A percentile compares a stretch with the other conserved stretches of the same genome.
These are phyloP conservation scores for Lactuca sativa DNA, from an alignment of 129 eudicot genomes.

Conservation along the genomic window DNA sequence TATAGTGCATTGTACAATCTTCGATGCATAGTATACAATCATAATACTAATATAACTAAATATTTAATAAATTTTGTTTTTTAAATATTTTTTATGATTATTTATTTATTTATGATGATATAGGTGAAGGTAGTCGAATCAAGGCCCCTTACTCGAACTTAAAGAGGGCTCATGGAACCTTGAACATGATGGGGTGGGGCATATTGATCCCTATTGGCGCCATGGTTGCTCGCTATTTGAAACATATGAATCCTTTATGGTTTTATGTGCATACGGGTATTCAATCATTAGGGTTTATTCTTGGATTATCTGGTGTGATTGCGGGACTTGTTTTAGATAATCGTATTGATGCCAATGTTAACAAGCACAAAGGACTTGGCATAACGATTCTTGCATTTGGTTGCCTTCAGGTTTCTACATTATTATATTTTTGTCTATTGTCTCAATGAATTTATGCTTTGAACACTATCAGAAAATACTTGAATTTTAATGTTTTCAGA, in stretches of 20 bases:
- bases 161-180: constrained; percentile 66
- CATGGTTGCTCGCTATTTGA: constrained; percentile 58
- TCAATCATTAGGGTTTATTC: constrained; percentile 60
- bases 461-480: background rate
- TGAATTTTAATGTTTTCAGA: background rate
- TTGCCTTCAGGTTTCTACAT: constrained; percentile 62
- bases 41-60: background rate
- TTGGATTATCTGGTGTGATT: constrained; percentile 65
- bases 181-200: constrained; percentile 91
- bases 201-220: constrained; percentile 67
- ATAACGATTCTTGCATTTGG: constrained; percentile 58
- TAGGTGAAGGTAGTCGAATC: constrained; percentile 57
- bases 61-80: background rate
- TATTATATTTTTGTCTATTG: background rate
- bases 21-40: background rate
- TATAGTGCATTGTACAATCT: background rate
- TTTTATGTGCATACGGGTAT: constrained; percentile 57
- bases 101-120: background rate
- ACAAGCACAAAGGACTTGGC: constrained; percentile 73
- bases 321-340: constrained; percentile 62
- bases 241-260: constrained; percentile 67
- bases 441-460: background rate
- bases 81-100: background rate
- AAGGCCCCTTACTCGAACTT: constrained; percentile 51
- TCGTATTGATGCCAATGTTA: constrained; percentile 37